Evolutionary conservation across 371 early-diverging fungal genomes (phyloP), one percentile per base, ranked within the genome.

Genomic region (Massospora cicadina): DNA sequence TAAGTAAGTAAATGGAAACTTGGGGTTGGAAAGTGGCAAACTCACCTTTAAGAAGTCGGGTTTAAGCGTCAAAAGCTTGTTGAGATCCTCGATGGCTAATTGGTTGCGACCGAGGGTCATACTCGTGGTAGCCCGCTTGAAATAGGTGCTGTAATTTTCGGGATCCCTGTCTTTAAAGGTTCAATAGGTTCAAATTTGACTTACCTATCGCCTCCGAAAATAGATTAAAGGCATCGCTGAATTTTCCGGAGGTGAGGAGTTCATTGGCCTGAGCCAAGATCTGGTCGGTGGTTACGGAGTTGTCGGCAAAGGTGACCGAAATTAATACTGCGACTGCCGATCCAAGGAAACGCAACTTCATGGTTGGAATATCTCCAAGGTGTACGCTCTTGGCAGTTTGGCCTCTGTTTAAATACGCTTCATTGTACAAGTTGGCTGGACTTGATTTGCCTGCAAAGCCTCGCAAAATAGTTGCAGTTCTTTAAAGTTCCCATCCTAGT

Each of bases 121-220:
- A 61, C 88, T 84, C 1, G 89, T 85, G n/a, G 88, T 83, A 0
- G 94, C 94, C 61, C 93, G 80, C 67, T 87, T 84, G 70, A 85
- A 93, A 75, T 85, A 88, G 12, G 84, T 79, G 21, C 86, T 66
- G 67, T 90, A 88, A 75, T 90, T 85, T 54, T 74, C 72, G n/a
- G 89, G 86, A 65, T 91, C 90, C 59, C 71, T 68, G 31, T 75
- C 86, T 76, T 62, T 68, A 54, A 33, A 66, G 58, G 60, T 68
- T 58, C 59, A 29, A 33, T 1, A 29, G 2, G 28, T 23, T 56
- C 21, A 3, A 57, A 2, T 28, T 21, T 12, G 17, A 32, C 13
- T 63, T 63, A 65, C 65, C 55, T 26, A 63, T 64, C 1, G 64
- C 64, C 24, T 53, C 30, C 2, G 55, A 56, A 54, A 56, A 64